phyloP scores from a whole-genome alignment of 75 land plant species.

The Picea sitchensis region DNA sequence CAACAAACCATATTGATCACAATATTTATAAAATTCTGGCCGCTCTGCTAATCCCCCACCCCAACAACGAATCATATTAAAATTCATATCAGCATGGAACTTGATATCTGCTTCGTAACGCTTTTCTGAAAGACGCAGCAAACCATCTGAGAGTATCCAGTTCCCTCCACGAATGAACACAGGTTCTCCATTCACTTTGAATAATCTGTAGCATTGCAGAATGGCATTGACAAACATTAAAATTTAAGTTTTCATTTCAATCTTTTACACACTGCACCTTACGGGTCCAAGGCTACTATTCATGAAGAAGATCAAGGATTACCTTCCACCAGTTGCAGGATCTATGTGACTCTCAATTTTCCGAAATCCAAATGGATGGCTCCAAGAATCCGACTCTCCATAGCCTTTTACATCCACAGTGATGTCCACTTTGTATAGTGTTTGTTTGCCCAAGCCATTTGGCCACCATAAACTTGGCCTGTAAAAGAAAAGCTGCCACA shows the following conservation, averaged over 20 bases:
- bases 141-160: conserved; percentile 95
- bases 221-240: neutral
- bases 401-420: conserved; percentile 63
- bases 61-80: conserved; percentile 98
- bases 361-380: conserved; percentile 82
- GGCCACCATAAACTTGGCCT: conserved; percentile 98
- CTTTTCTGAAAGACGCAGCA: conserved; percentile 77
- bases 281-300: neutral
- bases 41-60: conserved; percentile 97
- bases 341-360: conserved; percentile 82
- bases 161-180: conserved; percentile 96
- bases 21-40: conserved; percentile 89
- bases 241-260: neutral
- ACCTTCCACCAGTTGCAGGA: conserved; percentile 86
- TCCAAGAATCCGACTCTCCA: conserved; percentile 92
- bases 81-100: conserved; percentile 98
- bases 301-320: neutral
- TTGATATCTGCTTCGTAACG: conserved; percentile 85
- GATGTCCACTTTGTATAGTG: conserved; percentile 74
- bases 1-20: conserved; percentile 88
- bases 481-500: conserved; percentile 74
- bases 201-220: conserved; percentile 43
- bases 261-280: neutral
- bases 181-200: conserved; percentile 94
- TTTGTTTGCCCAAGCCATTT: conserved; percentile 97